Conservation (phyloP, 805 yeast species). For the Monosporozyma siamensis region DNA sequence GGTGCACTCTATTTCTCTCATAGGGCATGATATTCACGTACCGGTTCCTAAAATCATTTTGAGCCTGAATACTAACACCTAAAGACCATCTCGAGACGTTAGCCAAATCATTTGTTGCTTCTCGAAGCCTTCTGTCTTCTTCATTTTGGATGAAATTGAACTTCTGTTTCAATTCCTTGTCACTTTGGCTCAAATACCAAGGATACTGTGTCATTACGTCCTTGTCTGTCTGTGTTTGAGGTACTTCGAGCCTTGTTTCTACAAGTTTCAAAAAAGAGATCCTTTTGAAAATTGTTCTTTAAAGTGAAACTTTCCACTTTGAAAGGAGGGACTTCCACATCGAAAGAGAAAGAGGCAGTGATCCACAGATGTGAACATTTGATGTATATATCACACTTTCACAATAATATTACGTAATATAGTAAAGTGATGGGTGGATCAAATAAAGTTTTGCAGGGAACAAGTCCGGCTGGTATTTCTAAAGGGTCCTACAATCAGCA, state of each 20-base stretch:
- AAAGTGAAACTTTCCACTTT: too few relatives aligned
- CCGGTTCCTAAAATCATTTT: slow-evolving; percentile 39
- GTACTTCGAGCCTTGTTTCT: too few relatives aligned
- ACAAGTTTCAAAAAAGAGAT: too few relatives aligned
- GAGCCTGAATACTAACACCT: slow-evolving; percentile 19
- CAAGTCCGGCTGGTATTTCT: slow-evolving; percentile 5
- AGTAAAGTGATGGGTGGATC: too few relatives aligned
- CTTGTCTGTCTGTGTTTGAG: not conserved
- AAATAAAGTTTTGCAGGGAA: too few relatives aligned
- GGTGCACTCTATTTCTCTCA: slow-evolving; percentile 47
- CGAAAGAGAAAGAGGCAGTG: too few relatives aligned
- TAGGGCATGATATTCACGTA: slow-evolving; percentile 58
- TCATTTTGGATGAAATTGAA: slow-evolving; percentile 29
- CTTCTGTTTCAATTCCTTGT: slow-evolving; percentile 19
- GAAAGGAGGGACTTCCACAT: too few relatives aligned
- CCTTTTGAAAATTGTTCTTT: too few relatives aligned
- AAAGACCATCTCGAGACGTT: slow-evolving; percentile 24
- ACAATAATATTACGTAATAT: too few relatives aligned
- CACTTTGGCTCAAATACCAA: slow-evolving; percentile 23
- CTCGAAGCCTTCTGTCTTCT: slow-evolving; percentile 33
- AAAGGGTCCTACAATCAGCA: slow-evolving; percentile 22
- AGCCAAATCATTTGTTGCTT: slow-evolving; percentile 25
- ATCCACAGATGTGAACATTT: too few relatives aligned
- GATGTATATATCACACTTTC: too few relatives aligned
- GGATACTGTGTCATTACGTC: slow-evolving; percentile 8